Base-by-base conservation (phyloP, 1,284 basidiomycete species). In the Cryptococcus sp. region DNA sequence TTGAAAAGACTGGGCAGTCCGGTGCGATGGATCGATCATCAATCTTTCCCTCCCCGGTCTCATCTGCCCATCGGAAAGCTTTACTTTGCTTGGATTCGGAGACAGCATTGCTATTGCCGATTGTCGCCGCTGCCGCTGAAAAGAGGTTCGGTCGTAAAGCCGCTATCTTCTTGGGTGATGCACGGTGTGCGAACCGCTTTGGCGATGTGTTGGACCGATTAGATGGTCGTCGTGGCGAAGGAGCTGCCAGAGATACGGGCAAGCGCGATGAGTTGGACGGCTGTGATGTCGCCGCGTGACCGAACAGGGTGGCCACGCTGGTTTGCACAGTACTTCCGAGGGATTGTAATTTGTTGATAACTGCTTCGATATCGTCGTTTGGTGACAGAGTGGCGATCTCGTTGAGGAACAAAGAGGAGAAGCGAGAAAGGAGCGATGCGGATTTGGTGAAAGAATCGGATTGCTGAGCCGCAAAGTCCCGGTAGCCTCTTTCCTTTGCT, bases 401-500 rank as follows among this genome's bases (percentile, higher is more conserved):
- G 15, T 38, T 44, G 5, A 35, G 55, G 25, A 64, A 60, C 31
- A 22, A 39, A 6, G 8, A 58, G 13, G 47, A 47, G 42, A 62
- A 60, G 20, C 56, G 58, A 45, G 60, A 60, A 7, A 67, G 48
- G 1, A 56, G 22, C 3, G 59, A 56, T 3, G 62, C 61, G 10
- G 64, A 62, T 41, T 61, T 63, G 19, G 92, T 86, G 57, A 90
- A 79, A 17, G 87, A 81, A 65, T 85, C 83, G 2, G 88, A 85
- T 73, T 91, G 88, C 54, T 84, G 82, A 23, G 81, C 80, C 15
- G 90, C 82, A 2, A 86, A 85, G 48, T 85, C 84, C 52, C 82
- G 82, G 73, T 91, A 81, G 2, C 85, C 87, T 52, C 86, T 85
- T 57, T 86, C 82, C 69, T 89, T 86, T 22, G 85, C 85, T 69